phyloP scores from a whole-genome alignment of 805 yeast genomes.

The Myxozyma nipponensis region DNA sequence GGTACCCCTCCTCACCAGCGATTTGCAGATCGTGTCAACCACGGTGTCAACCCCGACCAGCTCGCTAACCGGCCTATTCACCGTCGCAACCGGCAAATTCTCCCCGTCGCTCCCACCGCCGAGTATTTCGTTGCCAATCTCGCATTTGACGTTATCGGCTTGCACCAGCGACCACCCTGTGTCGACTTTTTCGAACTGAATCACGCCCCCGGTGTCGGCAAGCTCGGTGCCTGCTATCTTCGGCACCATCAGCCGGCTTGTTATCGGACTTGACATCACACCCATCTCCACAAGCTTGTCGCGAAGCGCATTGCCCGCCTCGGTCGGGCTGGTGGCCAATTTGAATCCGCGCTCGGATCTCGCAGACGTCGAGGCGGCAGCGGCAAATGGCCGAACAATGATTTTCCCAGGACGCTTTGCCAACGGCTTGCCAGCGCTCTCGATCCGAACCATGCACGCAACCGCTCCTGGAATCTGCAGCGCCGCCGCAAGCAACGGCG shows the following conservation, averaged over 20 bases:
- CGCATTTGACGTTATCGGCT: neutral
- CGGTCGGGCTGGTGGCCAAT: neutral
- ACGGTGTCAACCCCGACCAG: conserved; percentile 57
- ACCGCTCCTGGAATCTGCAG: conserved; percentile 37
- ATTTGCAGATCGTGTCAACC: conserved; percentile 40
- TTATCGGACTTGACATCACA: conserved; percentile 33
- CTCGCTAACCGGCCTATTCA: conserved; percentile 27
- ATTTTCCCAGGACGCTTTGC: conserved; percentile 39
- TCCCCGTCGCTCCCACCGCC: neutral
- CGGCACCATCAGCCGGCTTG: conserved; percentile 55
- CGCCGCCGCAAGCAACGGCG: neutral
- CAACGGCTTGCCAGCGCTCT: conserved; percentile 42
- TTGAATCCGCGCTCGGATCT: neutral
- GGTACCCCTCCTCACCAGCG: conserved; percentile 45
- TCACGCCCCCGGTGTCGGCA: conserved; percentile 54
- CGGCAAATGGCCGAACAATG: conserved; percentile 54
- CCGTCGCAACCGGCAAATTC: neutral
- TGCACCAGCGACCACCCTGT: conserved; percentile 42
- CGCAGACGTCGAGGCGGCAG: too few relatives aligned
- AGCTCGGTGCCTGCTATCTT: conserved; percentile 41
- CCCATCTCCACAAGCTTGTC: conserved; percentile 14
- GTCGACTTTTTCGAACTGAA: conserved; percentile 48
- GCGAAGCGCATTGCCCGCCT: conserved; percentile 23
- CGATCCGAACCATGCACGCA: conserved; percentile 55
- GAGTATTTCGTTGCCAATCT: neutral